phyloP scores from a whole-genome alignment of 805 yeast species.

The Teunomyces panamensis region DNA sequence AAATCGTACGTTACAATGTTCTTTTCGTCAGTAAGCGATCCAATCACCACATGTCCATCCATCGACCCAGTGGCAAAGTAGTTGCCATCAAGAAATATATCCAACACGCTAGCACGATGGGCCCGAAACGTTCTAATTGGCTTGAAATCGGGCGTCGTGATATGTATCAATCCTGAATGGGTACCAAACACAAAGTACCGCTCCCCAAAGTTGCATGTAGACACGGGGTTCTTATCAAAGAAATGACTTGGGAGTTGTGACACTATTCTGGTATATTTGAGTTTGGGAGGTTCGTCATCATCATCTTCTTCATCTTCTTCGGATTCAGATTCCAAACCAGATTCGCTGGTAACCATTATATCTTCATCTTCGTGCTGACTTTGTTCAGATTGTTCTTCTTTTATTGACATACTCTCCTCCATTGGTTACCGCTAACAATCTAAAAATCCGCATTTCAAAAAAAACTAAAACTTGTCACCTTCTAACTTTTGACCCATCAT shows the following conservation, averaged over 20 bases:
- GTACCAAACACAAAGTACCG: slow-evolving; percentile 77
- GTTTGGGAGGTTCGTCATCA: slow-evolving; percentile 60
- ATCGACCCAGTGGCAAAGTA: slow-evolving; percentile 85
- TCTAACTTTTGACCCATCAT: slow-evolving; percentile 12
- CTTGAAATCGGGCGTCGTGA: slow-evolving; percentile 58
- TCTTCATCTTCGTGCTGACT: neutral
- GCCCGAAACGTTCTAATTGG: slow-evolving; percentile 73
- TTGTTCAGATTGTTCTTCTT: neutral
- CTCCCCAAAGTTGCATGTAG: slow-evolving; percentile 62
- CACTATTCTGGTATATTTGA: slow-evolving; percentile 68
- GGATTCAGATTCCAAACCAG: neutral
- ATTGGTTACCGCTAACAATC: neutral
- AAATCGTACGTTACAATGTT: slow-evolving; percentile 77
- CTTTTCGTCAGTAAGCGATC: slow-evolving; percentile 57
- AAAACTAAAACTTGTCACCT: neutral
- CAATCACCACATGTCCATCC: slow-evolving; percentile 89
- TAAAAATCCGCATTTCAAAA: neutral
- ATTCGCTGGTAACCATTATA: neutral
- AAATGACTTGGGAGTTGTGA: slow-evolving; percentile 62
- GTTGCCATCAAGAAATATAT: slow-evolving; percentile 68
- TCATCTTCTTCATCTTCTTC: slow-evolving; percentile 23
- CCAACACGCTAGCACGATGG: slow-evolving; percentile 79
- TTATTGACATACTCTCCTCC: neutral
- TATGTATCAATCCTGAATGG: slow-evolving; percentile 78
- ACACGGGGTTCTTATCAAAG: slow-evolving; percentile 73